Evolutionary conservation across 2,329 filamentous ascomycete species (phyloP), one percentile per base, ranked within the genome.

Genomic region (Clathrospora elynae): DNA sequence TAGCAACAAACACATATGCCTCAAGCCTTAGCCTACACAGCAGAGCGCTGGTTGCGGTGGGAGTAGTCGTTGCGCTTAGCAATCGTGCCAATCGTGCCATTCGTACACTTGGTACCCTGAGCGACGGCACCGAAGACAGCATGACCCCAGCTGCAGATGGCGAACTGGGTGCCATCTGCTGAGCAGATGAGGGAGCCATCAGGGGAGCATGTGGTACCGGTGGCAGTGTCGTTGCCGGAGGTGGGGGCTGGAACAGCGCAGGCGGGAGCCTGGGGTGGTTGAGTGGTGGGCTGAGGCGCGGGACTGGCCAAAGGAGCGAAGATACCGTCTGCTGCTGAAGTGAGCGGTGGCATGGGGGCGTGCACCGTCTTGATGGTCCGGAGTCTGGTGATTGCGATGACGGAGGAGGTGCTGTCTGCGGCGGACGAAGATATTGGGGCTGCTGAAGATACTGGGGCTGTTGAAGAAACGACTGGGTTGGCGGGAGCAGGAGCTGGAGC

Each of bases 71-170:
- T 28, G n/a, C 62, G 61, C 41, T 57, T 62, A 10, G 45, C 45
- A 36, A 76, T 72, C 35, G 57, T 45, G 8, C 72, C 72, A 35
- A 76, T 72, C 35, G 57, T 45, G 8, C 72, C 72, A 35, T 67
- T 56, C 9, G 49, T 30, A 55, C 75, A 77, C 24, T 62, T 64
- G 0, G 73, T 77, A 3, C 74, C 75, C 1, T 59, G 43, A 13
- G 75, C 72, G 3, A 76, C 71, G 17, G 58, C 25, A 52, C 72
- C 69, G 47, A 62, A 73, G 8, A 68, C 36, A 3, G 71, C 66
- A 10, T 53, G 51, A 30, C 73, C 73, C 19, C 66, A 57, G 46
- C 72, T 64, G 57, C 72, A 74, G 26, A 75, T 46, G 4, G 68
- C 73, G 34, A 72, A 77, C 13, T 60, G 42, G 8, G 40, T 68